Percentiles rank a stretch among this genome's conserved stretches.
phyloP scores from a whole-genome alignment of 495 filamentous ascomycete species.

The Trichoderma virens region DNA sequence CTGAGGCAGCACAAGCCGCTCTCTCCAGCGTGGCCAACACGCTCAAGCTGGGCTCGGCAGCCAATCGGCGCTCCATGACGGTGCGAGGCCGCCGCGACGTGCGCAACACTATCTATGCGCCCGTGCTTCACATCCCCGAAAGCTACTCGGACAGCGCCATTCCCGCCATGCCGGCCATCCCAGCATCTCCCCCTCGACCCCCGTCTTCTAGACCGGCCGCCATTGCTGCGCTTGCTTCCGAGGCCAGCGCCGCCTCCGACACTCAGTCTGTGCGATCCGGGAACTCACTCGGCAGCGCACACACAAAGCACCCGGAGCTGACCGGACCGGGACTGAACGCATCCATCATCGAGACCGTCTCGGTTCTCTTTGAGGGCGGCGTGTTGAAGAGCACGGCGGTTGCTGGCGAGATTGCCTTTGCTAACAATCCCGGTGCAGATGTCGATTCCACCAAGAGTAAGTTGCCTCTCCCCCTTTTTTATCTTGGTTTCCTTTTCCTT shows the following conservation, averaged over 20 bases:
- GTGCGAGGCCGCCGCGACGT: constrained; percentile 86
- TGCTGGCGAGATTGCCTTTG: constrained; percentile 84
- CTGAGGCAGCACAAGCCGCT: constrained; percentile 72
- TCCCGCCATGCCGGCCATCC: constrained; percentile 36
- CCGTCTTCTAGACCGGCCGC: constrained; percentile 33
- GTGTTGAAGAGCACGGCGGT: constrained; percentile 62
- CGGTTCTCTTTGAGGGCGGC: constrained; percentile 71
- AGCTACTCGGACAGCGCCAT: constrained; percentile 31
- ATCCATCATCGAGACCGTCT: constrained; percentile 88
- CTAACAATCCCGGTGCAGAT: constrained; percentile 59
- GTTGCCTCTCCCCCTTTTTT: background rate
- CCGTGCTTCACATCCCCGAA: constrained; percentile 35
- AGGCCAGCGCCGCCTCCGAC: constrained; percentile 59
- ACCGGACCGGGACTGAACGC: constrained; percentile 72
- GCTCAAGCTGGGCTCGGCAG: constrained; percentile 49
- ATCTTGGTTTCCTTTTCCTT: background rate
- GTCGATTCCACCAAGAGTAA: constrained; percentile 12
- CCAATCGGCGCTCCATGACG: constrained; percentile 63
- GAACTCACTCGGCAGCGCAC: constrained; percentile 61
- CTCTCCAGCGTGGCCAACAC: constrained; percentile 88
- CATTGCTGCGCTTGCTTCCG: constrained; percentile 38
- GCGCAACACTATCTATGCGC: constrained; percentile 77
- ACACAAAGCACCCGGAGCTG: constrained; percentile 73
- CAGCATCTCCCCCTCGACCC: constrained; percentile 19
- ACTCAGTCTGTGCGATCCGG: constrained; percentile 88